These are phyloP conservation scores for Diaporthe vexans DNA, from an alignment of 2,329 filamentous ascomycete species.

Conservation along the genomic window DNA sequence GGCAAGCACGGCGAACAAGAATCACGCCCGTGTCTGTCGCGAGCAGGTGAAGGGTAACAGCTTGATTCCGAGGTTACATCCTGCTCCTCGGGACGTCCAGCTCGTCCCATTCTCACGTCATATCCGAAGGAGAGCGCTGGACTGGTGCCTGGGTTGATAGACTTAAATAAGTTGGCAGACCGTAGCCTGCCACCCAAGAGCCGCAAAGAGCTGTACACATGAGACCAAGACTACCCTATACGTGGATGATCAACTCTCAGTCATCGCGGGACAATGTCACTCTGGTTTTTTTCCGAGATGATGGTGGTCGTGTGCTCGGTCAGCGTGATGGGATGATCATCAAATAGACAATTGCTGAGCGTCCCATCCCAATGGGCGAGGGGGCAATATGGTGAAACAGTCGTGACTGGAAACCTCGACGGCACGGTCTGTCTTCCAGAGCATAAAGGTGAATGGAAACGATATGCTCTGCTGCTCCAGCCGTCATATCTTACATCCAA, in stretches of 20 bases:
- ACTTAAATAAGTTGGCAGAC: background rate
- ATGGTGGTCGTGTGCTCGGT: no score
- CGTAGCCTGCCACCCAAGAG: background rate
- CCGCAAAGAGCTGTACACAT: no score
- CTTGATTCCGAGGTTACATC: background rate
- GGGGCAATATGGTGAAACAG: background rate
- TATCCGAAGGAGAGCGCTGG: no score
- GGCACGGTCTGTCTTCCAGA: background rate
- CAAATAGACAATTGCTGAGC: background rate
- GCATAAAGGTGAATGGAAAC: background rate
- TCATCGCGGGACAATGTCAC: no score
- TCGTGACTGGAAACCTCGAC: background rate
- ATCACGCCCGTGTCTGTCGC: background rate
- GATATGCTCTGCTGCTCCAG: background rate
- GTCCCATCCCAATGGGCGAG: background rate
- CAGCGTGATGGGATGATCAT: background rate
- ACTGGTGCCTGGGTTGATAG: no score
- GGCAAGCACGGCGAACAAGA: no score
- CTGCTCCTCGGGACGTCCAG: no score
- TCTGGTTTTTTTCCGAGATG: background rate
- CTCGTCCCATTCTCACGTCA: no score
- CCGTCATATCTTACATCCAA: background rate
- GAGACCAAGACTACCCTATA: no score
- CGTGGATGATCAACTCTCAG: background rate
- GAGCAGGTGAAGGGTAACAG: background rate